A percentile compares a stretch with the other conserved stretches of the same genome.
Evolutionary conservation across 352 stramenopile species (phyloP).

Genomic region (Pythium utonaiense): DNA sequence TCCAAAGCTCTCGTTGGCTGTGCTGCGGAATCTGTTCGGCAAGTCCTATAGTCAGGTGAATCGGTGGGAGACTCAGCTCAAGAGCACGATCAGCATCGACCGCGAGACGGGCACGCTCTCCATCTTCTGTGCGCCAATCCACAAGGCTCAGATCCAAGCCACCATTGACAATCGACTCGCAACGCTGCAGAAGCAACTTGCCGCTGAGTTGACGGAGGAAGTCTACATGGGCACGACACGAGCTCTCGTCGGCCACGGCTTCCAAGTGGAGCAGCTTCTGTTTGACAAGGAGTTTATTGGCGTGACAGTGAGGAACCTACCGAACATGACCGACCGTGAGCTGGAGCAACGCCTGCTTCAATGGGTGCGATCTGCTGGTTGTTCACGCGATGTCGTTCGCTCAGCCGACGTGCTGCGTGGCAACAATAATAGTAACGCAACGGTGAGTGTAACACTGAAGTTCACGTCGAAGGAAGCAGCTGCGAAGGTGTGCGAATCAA

Average conservation of each 20-base stretch:
- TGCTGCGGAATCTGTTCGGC: slow-evolving; percentile 21
- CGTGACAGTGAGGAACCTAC: slow-evolving; percentile 14
- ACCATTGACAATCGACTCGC: slow-evolving; percentile 2
- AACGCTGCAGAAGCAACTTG: neutral
- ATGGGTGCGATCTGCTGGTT: neutral
- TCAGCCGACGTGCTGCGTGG: slow-evolving; percentile 9
- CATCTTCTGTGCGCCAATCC: slow-evolving; percentile 17
- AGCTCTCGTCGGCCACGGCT: slow-evolving; percentile 19
- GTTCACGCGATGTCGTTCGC: neutral
- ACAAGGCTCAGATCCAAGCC: slow-evolving; percentile 7
- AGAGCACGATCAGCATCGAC: slow-evolving; percentile 24
- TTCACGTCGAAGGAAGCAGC: slow-evolving; percentile 18
- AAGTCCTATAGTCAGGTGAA: slow-evolving; percentile 20
- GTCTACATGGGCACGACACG: slow-evolving; percentile 24
- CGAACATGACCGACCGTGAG: neutral
- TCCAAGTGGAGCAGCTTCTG: slow-evolving; percentile 16
- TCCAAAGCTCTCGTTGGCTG: slow-evolving; percentile 4
- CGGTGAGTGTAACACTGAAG: slow-evolving; percentile 10
- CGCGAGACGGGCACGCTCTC: slow-evolving; percentile 6
- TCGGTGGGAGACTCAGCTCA: slow-evolving; percentile 17
- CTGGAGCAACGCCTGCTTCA: slow-evolving; percentile 6
- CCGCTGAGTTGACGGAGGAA: slow-evolving; percentile 12
- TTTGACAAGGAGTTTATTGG: slow-evolving; percentile 22
- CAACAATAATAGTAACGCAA: neutral
- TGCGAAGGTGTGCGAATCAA: slow-evolving; percentile 7